A percentile compares a stretch with the other conserved stretches of the same genome.
Conservation (phyloP, 2,329 filamentous ascomycete genomes). For the Ceratocystis lukuohia region DNA sequence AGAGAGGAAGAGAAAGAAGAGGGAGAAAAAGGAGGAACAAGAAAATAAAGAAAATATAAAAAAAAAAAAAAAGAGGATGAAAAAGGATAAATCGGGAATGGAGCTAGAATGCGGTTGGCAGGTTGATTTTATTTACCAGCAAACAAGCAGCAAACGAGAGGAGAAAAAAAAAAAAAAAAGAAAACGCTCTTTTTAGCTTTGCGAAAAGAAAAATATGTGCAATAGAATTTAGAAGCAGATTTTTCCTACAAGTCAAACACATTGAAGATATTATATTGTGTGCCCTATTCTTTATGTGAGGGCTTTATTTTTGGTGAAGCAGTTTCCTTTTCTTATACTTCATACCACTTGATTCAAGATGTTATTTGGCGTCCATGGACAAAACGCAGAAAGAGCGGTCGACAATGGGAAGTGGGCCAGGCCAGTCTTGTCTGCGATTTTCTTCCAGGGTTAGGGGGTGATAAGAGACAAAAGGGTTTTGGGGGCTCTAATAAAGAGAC, state of each 20-base stretch:
- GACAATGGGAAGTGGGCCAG: neutral
- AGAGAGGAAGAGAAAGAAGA: neutral
- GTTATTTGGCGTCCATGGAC: too few species aligned
- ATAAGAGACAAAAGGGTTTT: neutral
- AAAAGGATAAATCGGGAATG: conserved; percentile 7
- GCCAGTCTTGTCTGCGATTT: neutral
- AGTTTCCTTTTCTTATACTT: neutral
- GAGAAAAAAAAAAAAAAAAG: neutral
- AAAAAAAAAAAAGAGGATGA: conserved; percentile 2
- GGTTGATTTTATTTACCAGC: neutral
- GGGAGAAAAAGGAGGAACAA: neutral
- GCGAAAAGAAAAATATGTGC: too few species aligned
- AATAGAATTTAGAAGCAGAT: too few species aligned
- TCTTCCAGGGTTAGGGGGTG: neutral
- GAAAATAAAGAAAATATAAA: neutral
- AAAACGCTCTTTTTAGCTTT: too few species aligned
- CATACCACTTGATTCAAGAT: too few species aligned
- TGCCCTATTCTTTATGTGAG: neutral
- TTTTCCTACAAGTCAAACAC: too few species aligned
- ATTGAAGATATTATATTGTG: neutral
- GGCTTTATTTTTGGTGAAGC: neutral
- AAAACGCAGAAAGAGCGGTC: neutral
- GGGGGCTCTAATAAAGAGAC: neutral
- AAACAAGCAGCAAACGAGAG: neutral
- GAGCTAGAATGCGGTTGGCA: conserved; percentile 10